These are phyloP conservation scores for Spergularia azorica DNA, from an alignment of 179 eudicot species.

Conservation along the genomic window DNA sequence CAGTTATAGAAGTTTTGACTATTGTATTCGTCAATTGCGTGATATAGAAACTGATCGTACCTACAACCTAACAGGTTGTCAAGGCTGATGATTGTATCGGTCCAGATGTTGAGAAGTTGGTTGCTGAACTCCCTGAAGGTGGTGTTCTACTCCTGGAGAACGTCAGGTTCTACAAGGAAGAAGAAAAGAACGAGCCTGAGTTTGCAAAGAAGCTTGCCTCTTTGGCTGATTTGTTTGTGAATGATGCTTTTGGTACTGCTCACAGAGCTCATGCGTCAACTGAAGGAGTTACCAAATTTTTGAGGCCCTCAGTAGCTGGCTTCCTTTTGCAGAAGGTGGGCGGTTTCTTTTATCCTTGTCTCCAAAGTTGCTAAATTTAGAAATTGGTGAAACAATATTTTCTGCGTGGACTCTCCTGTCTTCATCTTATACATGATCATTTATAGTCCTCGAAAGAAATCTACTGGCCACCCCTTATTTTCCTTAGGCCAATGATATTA, in stretches of 20 bases:
- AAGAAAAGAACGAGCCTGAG: slow-evolving; percentile 84
- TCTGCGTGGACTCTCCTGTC: background rate
- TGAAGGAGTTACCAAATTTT: slow-evolving; percentile 71
- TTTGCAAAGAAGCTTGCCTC: slow-evolving; percentile 94
- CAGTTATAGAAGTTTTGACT: background rate
- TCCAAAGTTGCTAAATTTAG: background rate
- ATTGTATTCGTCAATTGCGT: background rate
- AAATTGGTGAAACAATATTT: background rate
- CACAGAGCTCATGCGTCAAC: slow-evolving; percentile 82
- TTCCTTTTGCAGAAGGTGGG: slow-evolving; percentile 72
- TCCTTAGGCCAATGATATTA: background rate
- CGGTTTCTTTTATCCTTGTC: slow-evolving; percentile 10
- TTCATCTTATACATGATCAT: background rate
- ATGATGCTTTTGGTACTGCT: slow-evolving; percentile 77
- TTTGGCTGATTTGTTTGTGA: slow-evolving; percentile 67
- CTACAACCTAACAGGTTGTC: slow-evolving; percentile 41
- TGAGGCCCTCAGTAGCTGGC: slow-evolving; percentile 74
- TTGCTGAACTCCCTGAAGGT: slow-evolving; percentile 66
- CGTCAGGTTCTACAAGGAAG: slow-evolving; percentile 84
- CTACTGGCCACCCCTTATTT: no score
- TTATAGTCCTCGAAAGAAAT: background rate
- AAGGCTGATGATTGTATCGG: slow-evolving; percentile 86
- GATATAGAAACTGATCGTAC: background rate
- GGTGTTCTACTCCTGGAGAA: slow-evolving; percentile 84
- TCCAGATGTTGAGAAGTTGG: slow-evolving; percentile 71